Base-by-base conservation (phyloP, 257 asterid genomes). In the Henckelia pumila region DNA sequence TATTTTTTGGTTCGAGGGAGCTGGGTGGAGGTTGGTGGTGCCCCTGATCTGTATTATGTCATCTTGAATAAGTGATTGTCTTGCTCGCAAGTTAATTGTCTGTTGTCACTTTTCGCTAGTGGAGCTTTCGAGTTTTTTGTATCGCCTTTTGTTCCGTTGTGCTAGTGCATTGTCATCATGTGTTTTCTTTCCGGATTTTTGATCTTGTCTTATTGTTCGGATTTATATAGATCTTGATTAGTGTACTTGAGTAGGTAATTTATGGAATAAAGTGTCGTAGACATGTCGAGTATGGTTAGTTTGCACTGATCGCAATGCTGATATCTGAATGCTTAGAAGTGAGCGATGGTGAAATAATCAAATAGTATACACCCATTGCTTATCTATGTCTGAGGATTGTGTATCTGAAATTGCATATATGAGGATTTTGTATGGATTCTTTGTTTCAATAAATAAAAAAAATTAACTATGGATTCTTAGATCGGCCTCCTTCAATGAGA, bases 371-470 rank as follows among this genome's bases (percentile, higher is more conserved):
- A 68, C n/a, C 21, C 57, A n/a, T 29, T 67, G 28, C 63, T 5
- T 17, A 1, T 59, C 25, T 62, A 56, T 71, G 24, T 63, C 11
- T 67, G 37, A 30, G 21, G 72, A 35, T 49, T 64, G 8, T 64
- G 64, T 56, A 73, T 77, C 81, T 73, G 21, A 59, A 35, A 35
- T 37, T 37, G 49, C 20, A 44, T 44, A n/a, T n/a, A n/a, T n/a
- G n/a, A n/a, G n/a, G n/a, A n/a, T n/a, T n/a, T n/a, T n/a, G n/a
- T n/a, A n/a, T n/a, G n/a, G n/a, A n/a, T n/a, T n/a, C n/a, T n/a
- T n/a, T n/a, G n/a, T n/a, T n/a, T n/a, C n/a, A n/a, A n/a, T n/a
- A n/a, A n/a, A n/a, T n/a, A n/a, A n/a, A 40, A 40, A 44, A n/a
- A 13, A 4, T 1, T 35, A 35, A 35, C 44, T 44, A 7, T 44